Percentiles rank a stretch among this genome's conserved stretches.
These are phyloP conservation scores for Trichosanthes truncata DNA, from an alignment of 306 rosid species.

Conservation along the genomic window DNA sequence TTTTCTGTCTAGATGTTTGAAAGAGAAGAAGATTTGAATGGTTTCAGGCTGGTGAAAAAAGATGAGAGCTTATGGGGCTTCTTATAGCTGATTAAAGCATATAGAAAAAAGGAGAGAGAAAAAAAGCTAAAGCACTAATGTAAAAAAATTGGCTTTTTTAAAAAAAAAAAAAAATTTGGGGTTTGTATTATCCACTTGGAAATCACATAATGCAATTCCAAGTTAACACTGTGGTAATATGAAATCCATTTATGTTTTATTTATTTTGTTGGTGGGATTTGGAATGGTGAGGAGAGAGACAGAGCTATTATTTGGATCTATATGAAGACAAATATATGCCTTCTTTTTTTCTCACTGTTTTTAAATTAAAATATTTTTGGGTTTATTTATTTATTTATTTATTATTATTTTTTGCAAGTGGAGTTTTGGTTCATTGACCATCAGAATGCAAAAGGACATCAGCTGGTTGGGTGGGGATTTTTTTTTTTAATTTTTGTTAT, in stretches of 20 bases:
- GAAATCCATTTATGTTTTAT: neutral
- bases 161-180: too few species aligned
- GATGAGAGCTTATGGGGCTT: neutral
- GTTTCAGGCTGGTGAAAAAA: neutral
- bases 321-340: too few species aligned
- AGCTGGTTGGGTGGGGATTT: neutral
- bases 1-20: neutral
- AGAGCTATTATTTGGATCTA: neutral
- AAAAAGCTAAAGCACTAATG: neutral
- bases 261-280: neutral
- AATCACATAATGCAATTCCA: neutral
- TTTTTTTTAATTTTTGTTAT: neutral
- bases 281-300: neutral
- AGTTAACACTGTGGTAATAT: neutral
- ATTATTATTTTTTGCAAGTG: neutral
- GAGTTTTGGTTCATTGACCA: slow-evolving; percentile 7
- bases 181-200: neutral
- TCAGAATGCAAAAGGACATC: neutral
- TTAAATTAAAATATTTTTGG: too few species aligned
- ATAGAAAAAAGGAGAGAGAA: neutral
- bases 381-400: too few species aligned
- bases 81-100: slow-evolving; percentile 7
- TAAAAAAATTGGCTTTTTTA: neutral
- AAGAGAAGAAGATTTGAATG: neutral
- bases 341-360: too few species aligned